Conservation (phyloP, 2,329 filamentous ascomycete genomes). For the Fusarium pseudograminearum region DNA sequence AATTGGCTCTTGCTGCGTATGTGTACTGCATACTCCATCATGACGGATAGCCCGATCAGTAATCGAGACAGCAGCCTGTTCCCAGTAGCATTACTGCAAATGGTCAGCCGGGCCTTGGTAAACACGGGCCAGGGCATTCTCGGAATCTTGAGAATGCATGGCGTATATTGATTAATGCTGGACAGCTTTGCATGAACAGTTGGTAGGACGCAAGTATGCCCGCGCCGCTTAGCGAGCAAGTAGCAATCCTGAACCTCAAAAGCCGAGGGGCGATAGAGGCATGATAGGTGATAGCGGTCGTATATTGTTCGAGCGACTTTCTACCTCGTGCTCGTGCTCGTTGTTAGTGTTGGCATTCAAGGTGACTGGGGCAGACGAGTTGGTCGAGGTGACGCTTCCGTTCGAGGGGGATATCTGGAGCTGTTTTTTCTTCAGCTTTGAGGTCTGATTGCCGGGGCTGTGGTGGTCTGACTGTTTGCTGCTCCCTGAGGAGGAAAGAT, state of each 20-base stretch:
- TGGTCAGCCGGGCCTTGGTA: too few species aligned
- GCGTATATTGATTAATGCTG: neutral
- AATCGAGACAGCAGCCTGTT: neutral
- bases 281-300: constrained; percentile 74
- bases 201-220: constrained; percentile 12
- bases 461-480: constrained; percentile 62
- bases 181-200: constrained; percentile 2
- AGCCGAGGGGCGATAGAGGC: constrained; percentile 72
- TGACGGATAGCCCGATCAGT: neutral
- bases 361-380: constrained; percentile 59
- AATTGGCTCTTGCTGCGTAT: constrained; percentile 41
- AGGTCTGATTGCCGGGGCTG: constrained; percentile 41
- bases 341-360: constrained; percentile 61
- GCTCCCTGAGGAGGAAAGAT: constrained; percentile 72
- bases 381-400: constrained; percentile 58
- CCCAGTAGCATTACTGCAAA: neutral
- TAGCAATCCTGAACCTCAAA: constrained; percentile 52
- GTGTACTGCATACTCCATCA: constrained; percentile 31
- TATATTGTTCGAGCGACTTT: constrained; percentile 56
- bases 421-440: constrained; percentile 59
- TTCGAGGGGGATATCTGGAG: constrained; percentile 57
- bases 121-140: neutral
- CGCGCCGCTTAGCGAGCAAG: constrained; percentile 15
- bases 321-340: constrained; percentile 49
- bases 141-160: neutral